These are phyloP conservation scores for Mortierella hygrophila DNA, from an alignment of 192 early-diverging fungal genomes.

Conservation along the genomic window DNA sequence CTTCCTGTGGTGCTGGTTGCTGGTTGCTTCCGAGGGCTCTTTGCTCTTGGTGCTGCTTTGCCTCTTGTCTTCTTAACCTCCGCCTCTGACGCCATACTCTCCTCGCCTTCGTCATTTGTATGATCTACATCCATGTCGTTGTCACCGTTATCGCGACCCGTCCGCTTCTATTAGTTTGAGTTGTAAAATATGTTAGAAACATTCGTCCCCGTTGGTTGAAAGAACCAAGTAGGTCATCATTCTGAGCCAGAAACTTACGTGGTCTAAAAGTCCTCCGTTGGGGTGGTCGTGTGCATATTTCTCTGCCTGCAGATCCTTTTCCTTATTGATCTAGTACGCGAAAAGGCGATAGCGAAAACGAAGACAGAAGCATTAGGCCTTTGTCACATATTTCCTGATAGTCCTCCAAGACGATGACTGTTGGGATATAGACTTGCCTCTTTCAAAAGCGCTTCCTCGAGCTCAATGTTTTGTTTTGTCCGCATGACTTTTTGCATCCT, in stretches of 20 bases:
- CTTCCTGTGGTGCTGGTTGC: too few relatives aligned
- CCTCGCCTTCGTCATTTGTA: slow-evolving; percentile 16
- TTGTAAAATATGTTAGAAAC: not conserved
- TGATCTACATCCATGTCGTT: slow-evolving; percentile 35
- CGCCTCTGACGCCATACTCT: slow-evolving; percentile 14
- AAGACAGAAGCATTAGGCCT: not conserved
- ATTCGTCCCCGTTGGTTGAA: not conserved
- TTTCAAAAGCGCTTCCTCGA: slow-evolving; percentile 43
- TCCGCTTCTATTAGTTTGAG: slow-evolving; percentile 6
- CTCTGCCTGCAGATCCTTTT: slow-evolving; percentile 43
- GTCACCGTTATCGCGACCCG: slow-evolving; percentile 9
- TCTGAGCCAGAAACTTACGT: slow-evolving; percentile 16
- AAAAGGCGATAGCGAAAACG: not conserved
- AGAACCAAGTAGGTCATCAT: not conserved
- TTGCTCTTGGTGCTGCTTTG: not conserved
- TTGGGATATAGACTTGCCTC: slow-evolving; percentile 10
- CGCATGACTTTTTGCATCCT: slow-evolving; percentile 49
- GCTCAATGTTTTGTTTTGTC: slow-evolving; percentile 48
- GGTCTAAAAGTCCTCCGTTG: slow-evolving; percentile 33
- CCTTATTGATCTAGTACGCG: slow-evolving; percentile 41
- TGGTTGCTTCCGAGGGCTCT: not conserved
- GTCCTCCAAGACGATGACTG: too few relatives aligned
- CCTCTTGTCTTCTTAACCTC: slow-evolving; percentile 13
- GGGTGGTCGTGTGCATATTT: slow-evolving; percentile 41
- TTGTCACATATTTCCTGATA: too few relatives aligned